phyloP scores from a whole-genome alignment of 2,329 filamentous ascomycete species.

The Colletotrichum destructivum region DNA sequence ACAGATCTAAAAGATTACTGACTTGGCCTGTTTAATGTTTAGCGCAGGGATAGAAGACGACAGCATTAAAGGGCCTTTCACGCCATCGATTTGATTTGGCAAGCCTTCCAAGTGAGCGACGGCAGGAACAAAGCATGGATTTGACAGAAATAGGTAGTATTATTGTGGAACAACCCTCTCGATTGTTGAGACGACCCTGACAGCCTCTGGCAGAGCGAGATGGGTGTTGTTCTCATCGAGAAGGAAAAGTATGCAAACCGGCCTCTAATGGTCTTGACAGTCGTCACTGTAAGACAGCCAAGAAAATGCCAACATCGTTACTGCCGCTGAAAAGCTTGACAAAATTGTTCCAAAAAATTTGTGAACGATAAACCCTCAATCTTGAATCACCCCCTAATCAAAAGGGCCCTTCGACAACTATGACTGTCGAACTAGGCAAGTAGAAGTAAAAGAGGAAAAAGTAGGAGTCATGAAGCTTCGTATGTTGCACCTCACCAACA shows the following conservation, averaged over 20 bases:
- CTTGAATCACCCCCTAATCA: slow-evolving; percentile 20
- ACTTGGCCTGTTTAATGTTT: neutral
- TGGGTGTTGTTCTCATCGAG: neutral
- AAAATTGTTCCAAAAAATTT: slow-evolving; percentile 15
- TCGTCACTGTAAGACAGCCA: neutral
- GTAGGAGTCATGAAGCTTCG: slow-evolving; percentile 21
- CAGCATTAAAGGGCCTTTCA: neutral
- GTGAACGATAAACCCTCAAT: slow-evolving; percentile 13
- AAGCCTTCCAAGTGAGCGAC: neutral
- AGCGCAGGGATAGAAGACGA: neutral
- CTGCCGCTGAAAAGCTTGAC: slow-evolving; percentile 6
- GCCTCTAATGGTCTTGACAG: neutral
- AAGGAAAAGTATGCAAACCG: slow-evolving; percentile 2
- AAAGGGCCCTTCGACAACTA: neutral
- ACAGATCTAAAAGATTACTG: neutral
- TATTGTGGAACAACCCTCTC: neutral
- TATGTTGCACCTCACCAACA: slow-evolving; percentile 28
- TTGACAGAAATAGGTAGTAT: neutral
- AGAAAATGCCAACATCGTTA: neutral
- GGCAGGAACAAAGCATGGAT: neutral
- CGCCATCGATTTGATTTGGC: too few relatives aligned
- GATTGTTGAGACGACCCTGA: too few relatives aligned
- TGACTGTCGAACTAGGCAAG: neutral
- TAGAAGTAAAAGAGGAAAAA: slow-evolving; percentile 5
- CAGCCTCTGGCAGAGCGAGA: neutral